phyloP scores from a whole-genome alignment of 495 filamentous ascomycete genomes.

The Aspergillus bridgeri region DNA sequence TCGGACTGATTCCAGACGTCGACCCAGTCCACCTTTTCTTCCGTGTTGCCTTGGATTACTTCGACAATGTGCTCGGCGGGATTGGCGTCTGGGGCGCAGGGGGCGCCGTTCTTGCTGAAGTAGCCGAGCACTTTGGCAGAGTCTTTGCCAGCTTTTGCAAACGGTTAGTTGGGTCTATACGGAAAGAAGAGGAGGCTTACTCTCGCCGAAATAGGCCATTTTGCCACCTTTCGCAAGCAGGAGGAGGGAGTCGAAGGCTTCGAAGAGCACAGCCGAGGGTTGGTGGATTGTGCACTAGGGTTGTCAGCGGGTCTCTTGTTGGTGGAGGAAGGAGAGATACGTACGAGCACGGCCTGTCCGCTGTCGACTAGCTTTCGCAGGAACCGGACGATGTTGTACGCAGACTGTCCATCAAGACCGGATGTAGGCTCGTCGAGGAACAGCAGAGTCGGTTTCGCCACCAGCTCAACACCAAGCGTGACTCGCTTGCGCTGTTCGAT shows the following conservation, averaged over 20 bases:
- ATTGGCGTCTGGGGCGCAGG: slow-evolving; percentile 49
- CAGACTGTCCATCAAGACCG: slow-evolving; percentile 61
- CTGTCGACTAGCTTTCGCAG: slow-evolving; percentile 76
- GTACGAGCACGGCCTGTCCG: slow-evolving; percentile 75
- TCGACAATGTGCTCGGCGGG: slow-evolving; percentile 59
- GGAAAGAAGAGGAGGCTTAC: slow-evolving; percentile 22
- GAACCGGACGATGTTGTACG: slow-evolving; percentile 68
- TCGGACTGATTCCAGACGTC: slow-evolving; percentile 50
- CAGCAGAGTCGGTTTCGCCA: slow-evolving; percentile 61
- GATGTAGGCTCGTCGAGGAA: slow-evolving; percentile 66
- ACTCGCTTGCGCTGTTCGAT: slow-evolving; percentile 88
- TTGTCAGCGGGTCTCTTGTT: background rate
- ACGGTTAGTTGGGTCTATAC: slow-evolving; percentile 18
- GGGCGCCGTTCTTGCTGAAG: slow-evolving; percentile 50
- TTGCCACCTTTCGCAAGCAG: slow-evolving; percentile 51
- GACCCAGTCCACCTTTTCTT: slow-evolving; percentile 42
- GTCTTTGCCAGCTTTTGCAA: slow-evolving; percentile 58
- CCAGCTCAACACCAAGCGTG: slow-evolving; percentile 76
- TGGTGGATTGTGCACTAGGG: slow-evolving; percentile 81
- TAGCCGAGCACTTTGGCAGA: slow-evolving; percentile 55
- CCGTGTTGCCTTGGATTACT: slow-evolving; percentile 36
- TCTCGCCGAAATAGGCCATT: slow-evolving; percentile 57
- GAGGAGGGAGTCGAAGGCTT: slow-evolving; percentile 48
- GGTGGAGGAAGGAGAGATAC: background rate
- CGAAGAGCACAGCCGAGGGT: slow-evolving; percentile 66